A percentile compares a stretch with the other conserved stretches of the same genome.
phyloP scores from a whole-genome alignment of 2,329 filamentous ascomycete genomes.

The Amesomyces nigricolor region DNA sequence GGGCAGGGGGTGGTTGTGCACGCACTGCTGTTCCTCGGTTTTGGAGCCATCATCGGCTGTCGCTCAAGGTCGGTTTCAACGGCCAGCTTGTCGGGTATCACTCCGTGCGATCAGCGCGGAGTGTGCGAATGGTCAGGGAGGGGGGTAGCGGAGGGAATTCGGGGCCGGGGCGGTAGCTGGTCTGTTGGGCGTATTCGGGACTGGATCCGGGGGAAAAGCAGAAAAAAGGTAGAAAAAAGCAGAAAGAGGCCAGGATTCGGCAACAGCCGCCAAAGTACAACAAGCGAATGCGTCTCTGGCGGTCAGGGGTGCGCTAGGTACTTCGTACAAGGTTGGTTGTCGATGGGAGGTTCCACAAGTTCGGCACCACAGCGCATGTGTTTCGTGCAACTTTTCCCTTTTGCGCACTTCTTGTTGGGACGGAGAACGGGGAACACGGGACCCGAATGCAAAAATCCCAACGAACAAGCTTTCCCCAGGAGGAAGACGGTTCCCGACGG shows the following conservation, averaged over 20 bases:
- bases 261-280: background rate
- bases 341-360: background rate
- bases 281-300: constrained; percentile 1
- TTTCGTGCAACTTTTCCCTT: background rate
- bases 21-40: constrained; percentile 8
- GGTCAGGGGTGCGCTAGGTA: background rate
- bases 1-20: constrained; percentile 3
- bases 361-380: background rate
- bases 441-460: constrained; percentile 22
- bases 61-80: background rate
- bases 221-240: background rate
- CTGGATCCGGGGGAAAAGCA: background rate
- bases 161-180: background rate
- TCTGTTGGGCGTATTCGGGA: too few species aligned
- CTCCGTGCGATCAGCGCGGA: background rate
- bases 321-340: background rate
- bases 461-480: constrained; percentile 5
- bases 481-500: background rate
- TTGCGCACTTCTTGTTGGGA: constrained; percentile 18
- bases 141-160: background rate
- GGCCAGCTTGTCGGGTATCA: background rate
- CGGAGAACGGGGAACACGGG: constrained; percentile 4
- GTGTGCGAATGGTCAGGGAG: background rate
- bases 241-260: background rate
- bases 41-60: constrained; percentile 4